Conservation (phyloP, 768 basidiomycete species). For the Leccinum variicolor region DNA sequence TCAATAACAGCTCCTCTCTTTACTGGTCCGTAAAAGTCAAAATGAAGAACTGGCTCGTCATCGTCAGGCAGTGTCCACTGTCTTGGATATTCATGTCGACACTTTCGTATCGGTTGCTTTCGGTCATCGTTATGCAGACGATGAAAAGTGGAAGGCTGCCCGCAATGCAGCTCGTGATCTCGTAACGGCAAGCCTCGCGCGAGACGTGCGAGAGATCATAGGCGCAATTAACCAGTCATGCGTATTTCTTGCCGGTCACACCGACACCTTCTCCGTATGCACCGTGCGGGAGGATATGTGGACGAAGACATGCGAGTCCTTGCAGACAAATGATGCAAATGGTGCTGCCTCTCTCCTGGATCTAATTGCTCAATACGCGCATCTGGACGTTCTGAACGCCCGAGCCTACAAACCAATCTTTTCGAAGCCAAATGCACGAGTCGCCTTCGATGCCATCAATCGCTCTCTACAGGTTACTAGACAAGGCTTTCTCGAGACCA, state of each 20-base stretch:
- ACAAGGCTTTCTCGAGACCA: constrained; percentile 56
- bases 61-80: constrained; percentile 31
- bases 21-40: constrained; percentile 33
- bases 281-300: constrained; percentile 61
- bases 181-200: constrained; percentile 30
- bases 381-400: constrained; percentile 60
- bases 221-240: constrained; percentile 33
- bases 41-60: constrained; percentile 24
- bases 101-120: constrained; percentile 48
- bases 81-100: constrained; percentile 51
- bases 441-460: constrained; percentile 57
- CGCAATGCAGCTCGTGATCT: constrained; percentile 42
- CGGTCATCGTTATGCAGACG: constrained; percentile 34
- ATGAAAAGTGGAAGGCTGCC: constrained; percentile 39
- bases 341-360: constrained; percentile 58
- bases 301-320: constrained; percentile 57
- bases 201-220: constrained; percentile 34
- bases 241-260: constrained; percentile 29
- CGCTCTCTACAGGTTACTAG: constrained; percentile 53
- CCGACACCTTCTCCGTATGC: constrained; percentile 32
- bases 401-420: constrained; percentile 45
- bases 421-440: constrained; percentile 28
- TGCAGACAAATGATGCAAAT: constrained; percentile 56
- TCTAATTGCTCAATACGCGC: constrained; percentile 56
- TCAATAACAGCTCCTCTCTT: constrained; percentile 30